Percentiles rank a stretch among this genome's conserved stretches.
Evolutionary conservation across 345 rosid species (phyloP).

Genomic region (Microcos paniculata): DNA sequence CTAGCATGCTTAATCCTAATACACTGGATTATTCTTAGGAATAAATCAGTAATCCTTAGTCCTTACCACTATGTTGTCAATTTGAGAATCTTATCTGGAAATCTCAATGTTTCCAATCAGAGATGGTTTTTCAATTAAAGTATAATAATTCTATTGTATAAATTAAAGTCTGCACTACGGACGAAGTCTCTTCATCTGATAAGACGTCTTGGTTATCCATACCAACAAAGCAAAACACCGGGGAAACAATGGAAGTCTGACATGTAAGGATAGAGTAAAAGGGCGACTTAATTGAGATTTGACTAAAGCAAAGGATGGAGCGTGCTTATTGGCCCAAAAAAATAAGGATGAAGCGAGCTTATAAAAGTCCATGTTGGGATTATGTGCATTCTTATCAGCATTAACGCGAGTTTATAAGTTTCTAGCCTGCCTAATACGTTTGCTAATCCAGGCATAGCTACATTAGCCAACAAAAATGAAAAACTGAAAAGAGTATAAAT

Average conservation of each 20-base stretch:
- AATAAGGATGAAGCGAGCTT: constrained; percentile 1
- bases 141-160: too few relatives aligned
- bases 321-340: too few relatives aligned
- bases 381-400: neutral
- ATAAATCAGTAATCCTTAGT: neutral
- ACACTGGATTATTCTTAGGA: neutral
- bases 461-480: neutral
- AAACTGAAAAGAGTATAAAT: neutral
- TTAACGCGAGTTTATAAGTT: neutral
- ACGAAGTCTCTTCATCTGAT: neutral
- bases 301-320: neutral
- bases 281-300: neutral
- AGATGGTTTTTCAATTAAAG: neutral
- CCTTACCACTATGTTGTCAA: neutral
- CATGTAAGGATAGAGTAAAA: neutral
- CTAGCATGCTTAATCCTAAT: too few relatives aligned
- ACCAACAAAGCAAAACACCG: neutral
- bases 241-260: neutral
- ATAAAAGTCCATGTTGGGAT: neutral
- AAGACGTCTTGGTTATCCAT: neutral
- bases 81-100: neutral
- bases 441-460: neutral
- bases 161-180: neutral
- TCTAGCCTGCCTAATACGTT: neutral
- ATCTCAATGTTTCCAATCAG: neutral